Base-by-base conservation (phyloP, 345 rosid genomes). In the Ricinus communis region DNA sequence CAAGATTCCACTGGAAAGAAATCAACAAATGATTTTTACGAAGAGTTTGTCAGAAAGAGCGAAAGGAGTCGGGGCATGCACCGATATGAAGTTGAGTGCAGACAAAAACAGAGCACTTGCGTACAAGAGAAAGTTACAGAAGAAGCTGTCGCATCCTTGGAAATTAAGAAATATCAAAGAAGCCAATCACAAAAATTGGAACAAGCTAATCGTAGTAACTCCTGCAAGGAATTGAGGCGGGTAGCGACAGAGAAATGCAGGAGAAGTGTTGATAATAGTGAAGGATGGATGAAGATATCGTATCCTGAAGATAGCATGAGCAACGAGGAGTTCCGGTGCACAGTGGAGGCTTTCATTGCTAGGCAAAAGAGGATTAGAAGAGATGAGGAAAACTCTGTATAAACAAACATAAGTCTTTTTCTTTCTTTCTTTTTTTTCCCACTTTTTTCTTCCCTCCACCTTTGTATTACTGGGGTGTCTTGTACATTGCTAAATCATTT, bases 271-370 rank as follows among this genome's bases (percentile, higher is more conserved):
- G 78, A 63, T 16, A 72, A 80, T 16, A 70, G 41, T 12, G 78
- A 77, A 59, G 79, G 53, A 60, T 27, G 55, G 38, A 70, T 47
- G 72, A 82, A 81, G 31, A 68, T 19, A 21, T 66, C 81, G 50
- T 81, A 63, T 69, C 79, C 79, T 16, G 87, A 81, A 74, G 93
- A 91, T 71, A 73, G 53, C 16, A 82, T 90, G 97, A 92, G 91
- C 80, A 90, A 73, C 41, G 96, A 92, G 24, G 96, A 92, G 62
- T 90, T 92, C 65, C 80, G 87, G 63, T 50, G 80, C 65, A 84
- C 76, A 51, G 66, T 90, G 14, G 97, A 92, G 73, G 84, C 88
- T 51, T 92, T 90, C 84, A 92, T 92, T 25, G 96, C 87, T 3
- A 85, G 92, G 76, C 97, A 88, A 68, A 90, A 88, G 83, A 88